Evolutionary conservation across 2,329 filamentous ascomycete species (phyloP).

Genomic region (Fusarium sp.): DNA sequence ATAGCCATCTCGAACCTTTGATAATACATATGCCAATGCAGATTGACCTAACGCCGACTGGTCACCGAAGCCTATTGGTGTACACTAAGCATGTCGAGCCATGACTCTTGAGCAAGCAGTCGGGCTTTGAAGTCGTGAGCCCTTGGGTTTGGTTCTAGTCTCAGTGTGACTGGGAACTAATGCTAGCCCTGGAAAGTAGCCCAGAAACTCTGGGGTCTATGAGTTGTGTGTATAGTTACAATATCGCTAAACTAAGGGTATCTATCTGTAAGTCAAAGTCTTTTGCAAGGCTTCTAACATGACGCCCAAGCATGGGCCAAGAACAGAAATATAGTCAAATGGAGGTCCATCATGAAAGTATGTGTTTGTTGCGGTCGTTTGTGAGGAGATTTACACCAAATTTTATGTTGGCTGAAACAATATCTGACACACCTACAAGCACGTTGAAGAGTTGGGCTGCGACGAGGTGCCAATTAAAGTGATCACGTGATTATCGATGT

Average conservation of each 20-base stretch:
- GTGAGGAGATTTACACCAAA: slow-evolving; percentile 15
- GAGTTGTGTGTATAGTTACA: background rate
- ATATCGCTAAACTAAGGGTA: too few relatives aligned
- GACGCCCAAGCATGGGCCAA: too few relatives aligned
- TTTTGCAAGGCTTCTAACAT: too few relatives aligned
- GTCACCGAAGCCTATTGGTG: background rate
- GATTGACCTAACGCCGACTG: background rate
- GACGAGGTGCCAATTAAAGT: background rate
- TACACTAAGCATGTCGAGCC: background rate
- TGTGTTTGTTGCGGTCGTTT: slow-evolving; percentile 26
- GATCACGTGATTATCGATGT: slow-evolving; percentile 45
- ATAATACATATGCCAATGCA: slow-evolving; percentile 7
- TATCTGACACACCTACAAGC: slow-evolving; percentile 1
- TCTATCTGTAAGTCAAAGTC: too few relatives aligned
- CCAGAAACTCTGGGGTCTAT: background rate
- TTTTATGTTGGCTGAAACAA: slow-evolving; percentile 12
- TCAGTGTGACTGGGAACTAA: background rate
- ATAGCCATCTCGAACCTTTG: slow-evolving; percentile 16
- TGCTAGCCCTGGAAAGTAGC: background rate
- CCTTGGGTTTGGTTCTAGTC: background rate
- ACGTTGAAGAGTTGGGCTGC: background rate
- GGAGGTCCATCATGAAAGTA: background rate
- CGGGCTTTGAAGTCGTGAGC: background rate
- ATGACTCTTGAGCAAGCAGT: background rate
- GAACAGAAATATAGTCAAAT: too few relatives aligned